Evolutionary conservation across 2,329 filamentous ascomycete genomes (phyloP).

Genomic region (Lecanicillium sp.): DNA sequence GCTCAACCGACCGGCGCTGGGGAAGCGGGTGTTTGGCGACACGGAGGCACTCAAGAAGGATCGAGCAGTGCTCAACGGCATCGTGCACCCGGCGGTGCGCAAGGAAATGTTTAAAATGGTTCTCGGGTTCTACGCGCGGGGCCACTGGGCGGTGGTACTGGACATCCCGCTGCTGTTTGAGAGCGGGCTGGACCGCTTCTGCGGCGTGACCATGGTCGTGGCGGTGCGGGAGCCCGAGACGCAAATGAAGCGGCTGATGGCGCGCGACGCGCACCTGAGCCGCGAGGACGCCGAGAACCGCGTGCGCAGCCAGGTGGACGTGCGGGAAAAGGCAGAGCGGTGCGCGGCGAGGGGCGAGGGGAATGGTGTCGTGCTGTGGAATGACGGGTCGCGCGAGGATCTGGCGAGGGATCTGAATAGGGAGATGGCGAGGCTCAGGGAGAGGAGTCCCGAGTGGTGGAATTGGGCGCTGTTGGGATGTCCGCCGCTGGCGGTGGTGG

Average conservation of each 20-base stretch:
- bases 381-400: slow-evolving; percentile 69
- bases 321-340: slow-evolving; percentile 72
- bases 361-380: slow-evolving; percentile 79
- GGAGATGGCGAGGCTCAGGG: slow-evolving; percentile 57
- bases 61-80: slow-evolving; percentile 71
- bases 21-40: slow-evolving; percentile 77
- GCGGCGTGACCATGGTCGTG: slow-evolving; percentile 80
- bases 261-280: slow-evolving; percentile 68
- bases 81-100: slow-evolving; percentile 87
- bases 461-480: slow-evolving; percentile 59
- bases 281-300: slow-evolving; percentile 83
- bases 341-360: slow-evolving; percentile 57
- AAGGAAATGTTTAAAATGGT: slow-evolving; percentile 72
- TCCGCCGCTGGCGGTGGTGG: slow-evolving; percentile 65
- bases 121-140: slow-evolving; percentile 62
- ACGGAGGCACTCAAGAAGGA: slow-evolving; percentile 63
- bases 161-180: slow-evolving; percentile 93
- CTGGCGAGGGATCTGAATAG: slow-evolving; percentile 58
- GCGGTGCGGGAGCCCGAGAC: slow-evolving; percentile 71
- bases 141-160: slow-evolving; percentile 82
- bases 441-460: slow-evolving; percentile 73
- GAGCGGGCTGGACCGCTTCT: slow-evolving; percentile 75
- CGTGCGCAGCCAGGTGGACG: slow-evolving; percentile 79
- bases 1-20: slow-evolving; percentile 79
- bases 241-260: slow-evolving; percentile 73